Evolutionary conservation across 495 filamentous ascomycete species (phyloP), one percentile per base, ranked within the genome.

Genomic region (Tuber melanosporum): DNA sequence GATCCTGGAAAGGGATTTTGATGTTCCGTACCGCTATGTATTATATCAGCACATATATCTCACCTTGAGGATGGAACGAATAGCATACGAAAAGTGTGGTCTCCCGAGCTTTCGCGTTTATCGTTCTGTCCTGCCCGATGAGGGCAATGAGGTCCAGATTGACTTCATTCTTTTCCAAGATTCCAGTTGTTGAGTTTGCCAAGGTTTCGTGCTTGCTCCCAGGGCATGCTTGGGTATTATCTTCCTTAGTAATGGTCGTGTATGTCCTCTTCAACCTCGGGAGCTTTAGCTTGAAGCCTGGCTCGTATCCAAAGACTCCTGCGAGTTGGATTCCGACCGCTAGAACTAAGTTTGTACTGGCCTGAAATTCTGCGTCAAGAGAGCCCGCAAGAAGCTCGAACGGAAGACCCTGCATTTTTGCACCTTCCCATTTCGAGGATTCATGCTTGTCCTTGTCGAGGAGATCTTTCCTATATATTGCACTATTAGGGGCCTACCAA

Each of bases 381-480:
- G 74, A 42, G 36, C 74, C 74, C 15, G 70, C 44, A 32, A 72
- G 8, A 22, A 76, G 70, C 39, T 76, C 74, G 39, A 76, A 72
- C 3, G 74, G 74, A 8, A 76, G 69, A 20, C 26, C 17, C 19
- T 71, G 39, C 39, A 76, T 41, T 10, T 72, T 76, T 41, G 44
- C 74, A 32, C 74, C 74, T 5, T 42, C 39, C 74, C 74, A 76
- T 3, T 49, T 41, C n/a, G 74, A 76, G 71, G 70, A 39, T 20
- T 47, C 70, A 43, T 70, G 70, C 36, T 70, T 47, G 46, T 76
- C 42, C 72, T 72, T 76, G 15, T 76, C 66, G 19, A 76, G 43
- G 36, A 76, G 70, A 52, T 76, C 70, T 71, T 71, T 76, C 46
- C 74, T 70, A 20, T 62, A 76, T 43, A 76, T 10, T 8, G 74